These are phyloP conservation scores for Fusarium liriodendri DNA, from an alignment of 2,329 filamentous ascomycete genomes.

Conservation along the genomic window DNA sequence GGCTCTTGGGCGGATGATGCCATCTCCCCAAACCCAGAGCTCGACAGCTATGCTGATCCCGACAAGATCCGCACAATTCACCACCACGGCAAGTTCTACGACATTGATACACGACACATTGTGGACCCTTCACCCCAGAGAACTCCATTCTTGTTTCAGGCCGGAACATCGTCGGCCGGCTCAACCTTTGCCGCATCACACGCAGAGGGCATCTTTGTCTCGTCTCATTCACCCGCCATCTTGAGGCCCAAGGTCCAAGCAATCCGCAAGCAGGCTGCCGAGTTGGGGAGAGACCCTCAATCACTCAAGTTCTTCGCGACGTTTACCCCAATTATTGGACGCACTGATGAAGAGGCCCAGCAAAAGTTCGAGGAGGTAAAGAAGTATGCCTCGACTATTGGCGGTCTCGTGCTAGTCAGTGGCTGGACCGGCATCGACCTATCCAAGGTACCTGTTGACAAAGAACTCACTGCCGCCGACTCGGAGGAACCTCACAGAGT, in stretches of 20 bases:
- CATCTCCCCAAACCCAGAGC: constrained; percentile 62
- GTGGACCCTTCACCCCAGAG: constrained; percentile 67
- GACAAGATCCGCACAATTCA: constrained; percentile 70
- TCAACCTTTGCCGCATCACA: constrained; percentile 67
- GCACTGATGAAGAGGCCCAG: constrained; percentile 63
- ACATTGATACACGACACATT: constrained; percentile 56
- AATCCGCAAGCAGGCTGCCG: constrained; percentile 63
- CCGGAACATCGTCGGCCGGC: constrained; percentile 68
- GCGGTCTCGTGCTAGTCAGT: constrained; percentile 65
- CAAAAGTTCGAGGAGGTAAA: constrained; percentile 63
- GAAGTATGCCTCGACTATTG: constrained; percentile 64
- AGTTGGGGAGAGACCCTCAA: constrained; percentile 64
- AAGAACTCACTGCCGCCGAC: constrained; percentile 66
- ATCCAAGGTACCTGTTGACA: constrained; percentile 66
- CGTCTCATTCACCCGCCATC: constrained; percentile 61
- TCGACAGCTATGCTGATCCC: constrained; percentile 68
- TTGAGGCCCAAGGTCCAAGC: constrained; percentile 62
- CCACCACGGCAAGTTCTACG: constrained; percentile 68
- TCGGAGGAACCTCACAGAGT: constrained; percentile 65
- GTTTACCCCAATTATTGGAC: constrained; percentile 61
- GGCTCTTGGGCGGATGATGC: constrained; percentile 69
- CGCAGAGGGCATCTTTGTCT: constrained; percentile 71
- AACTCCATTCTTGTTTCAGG: constrained; percentile 69
- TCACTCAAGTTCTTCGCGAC: constrained; percentile 68
- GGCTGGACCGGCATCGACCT: constrained; percentile 72